Base-by-base conservation (phyloP, 169 alveolate species). In the Theileria orientalis region DNA sequence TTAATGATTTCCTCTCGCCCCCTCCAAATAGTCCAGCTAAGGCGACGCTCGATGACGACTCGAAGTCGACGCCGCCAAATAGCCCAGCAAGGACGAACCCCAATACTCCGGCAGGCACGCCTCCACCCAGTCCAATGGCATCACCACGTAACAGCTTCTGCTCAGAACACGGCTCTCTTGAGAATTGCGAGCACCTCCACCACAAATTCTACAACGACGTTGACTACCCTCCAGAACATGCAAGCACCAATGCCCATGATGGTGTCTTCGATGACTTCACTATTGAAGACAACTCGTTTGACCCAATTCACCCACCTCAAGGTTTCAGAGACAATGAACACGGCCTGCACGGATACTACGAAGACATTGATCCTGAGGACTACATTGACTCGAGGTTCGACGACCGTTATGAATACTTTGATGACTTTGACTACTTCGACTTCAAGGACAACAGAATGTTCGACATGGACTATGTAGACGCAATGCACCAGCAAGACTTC, bases 11-110 rank as follows among this genome's bases (percentile, higher is more conserved):
- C 37, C 23, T 56, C 2, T 3, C 23, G 21, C 14, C 66, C 2
- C 66, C 66, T 2, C 66, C 66, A 25, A 56, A 56, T 25, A 56
- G 66, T 30, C 66, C 66, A 56, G 66, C 66, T 8, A 56, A 37
- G 13, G 37, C 37, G 16, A 33, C 66, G 1, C 37, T 23, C 3
- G 46, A 33, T n/a, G 21, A 32, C 21, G 44, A 37, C 16, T 9
- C 44, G 16, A 13, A 3, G 46, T 14, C 25, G 19, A 56, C 40
- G 2, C 66, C 66, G 21, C 37, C 66, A 25, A 56, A 56, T 9
- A 56, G 66, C 66, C 66, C 37, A 16, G 44, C 44, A 37, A 37
- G 44, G 9, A 37, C 44, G 5, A 5, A 5, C 9, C 44, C 44
- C 5, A 37, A 37, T 9, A 37, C 16, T 37, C 44, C 44, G 5